Percentiles rank a stretch among this genome's conserved stretches.
phyloP scores from a whole-genome alignment of 169 alveolate species.

The Cryptosporidium meleagridis region DNA sequence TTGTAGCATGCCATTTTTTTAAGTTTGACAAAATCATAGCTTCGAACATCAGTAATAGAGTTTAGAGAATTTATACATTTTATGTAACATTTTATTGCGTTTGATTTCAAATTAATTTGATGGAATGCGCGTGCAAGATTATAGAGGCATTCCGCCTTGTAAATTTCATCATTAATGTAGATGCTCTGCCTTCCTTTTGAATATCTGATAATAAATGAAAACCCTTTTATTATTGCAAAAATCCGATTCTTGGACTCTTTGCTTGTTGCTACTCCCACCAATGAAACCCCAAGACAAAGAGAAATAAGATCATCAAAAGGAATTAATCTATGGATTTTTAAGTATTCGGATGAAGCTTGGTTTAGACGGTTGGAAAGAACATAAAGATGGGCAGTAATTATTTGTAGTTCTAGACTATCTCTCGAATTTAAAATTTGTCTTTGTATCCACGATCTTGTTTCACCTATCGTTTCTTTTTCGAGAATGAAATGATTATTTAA shows the following conservation, averaged over 20 bases:
- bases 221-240: constrained; percentile 54
- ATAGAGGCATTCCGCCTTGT: constrained; percentile 58
- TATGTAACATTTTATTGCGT: constrained; percentile 35
- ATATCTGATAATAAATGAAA: constrained; percentile 48
- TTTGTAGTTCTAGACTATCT: constrained; percentile 9
- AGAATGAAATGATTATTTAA: constrained; percentile 1
- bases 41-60: not conserved
- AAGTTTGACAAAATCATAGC: constrained; percentile 10
- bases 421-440: constrained; percentile 38
- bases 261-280: constrained; percentile 35
- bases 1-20: constrained; percentile 46
- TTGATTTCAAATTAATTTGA: constrained; percentile 56
- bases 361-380: constrained; percentile 61
- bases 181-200: constrained; percentile 50
- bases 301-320: constrained; percentile 54
- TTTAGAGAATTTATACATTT: constrained; percentile 19
- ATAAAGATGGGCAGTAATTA: constrained; percentile 57
- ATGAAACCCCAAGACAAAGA: constrained; percentile 48
- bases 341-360: constrained; percentile 44
- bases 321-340: constrained; percentile 27
- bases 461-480: constrained; percentile 69
- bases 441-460: constrained; percentile 73
- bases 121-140: constrained; percentile 71
- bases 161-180: not conserved
- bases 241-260: constrained; percentile 55